Base-by-base conservation (phyloP, 176 grass and related monocot genomes). In the Triticum turgidum region DNA sequence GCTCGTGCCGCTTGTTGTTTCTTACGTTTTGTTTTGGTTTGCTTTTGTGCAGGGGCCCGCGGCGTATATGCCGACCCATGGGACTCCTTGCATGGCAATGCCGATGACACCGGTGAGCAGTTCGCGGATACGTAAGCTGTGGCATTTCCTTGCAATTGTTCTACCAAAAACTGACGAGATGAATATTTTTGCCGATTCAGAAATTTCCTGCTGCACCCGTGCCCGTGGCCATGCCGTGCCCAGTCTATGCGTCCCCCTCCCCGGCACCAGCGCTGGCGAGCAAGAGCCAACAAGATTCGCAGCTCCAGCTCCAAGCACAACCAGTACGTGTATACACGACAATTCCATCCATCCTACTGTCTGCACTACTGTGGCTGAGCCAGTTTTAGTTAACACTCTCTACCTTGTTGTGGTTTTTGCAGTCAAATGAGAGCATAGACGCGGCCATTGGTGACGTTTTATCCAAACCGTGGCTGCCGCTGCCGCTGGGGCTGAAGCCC, bases 401-500 rank as follows among this genome's bases (percentile, higher is more conserved):
- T 15, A 37, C 29, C 3, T 82, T 76, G 0, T 20, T 75, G 21
- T 29, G 6, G 0, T 51, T 47, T 62, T 82, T 80, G 13, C 82
- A 98, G 96, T 87, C 92, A 39, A 91, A 67, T 7, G 93, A 96
- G 78, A 89, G 88, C 81, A 88, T 98, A 67, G 96, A 98, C 65
- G 92, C 82, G 66, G 93, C 88, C 34, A 98, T 98, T 12, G 93
- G 88, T 84, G 93, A 98, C 73, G 93, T 92, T 82, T 88, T 98
- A 83, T 76, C 78, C 20, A 92, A 92, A 71, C 96, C 93, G 73
- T 98, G 93, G 93, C 65, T 94, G 84, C 96, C 93, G 17, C 82
- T 96, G 37, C 96, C 93, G 52, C 93, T 98, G 63, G 96, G 96
- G 4, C 82, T 98, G 79, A 98, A 96, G 71, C 87, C 96, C 12